Base-by-base conservation (phyloP, 2,329 filamentous ascomycete species). In the Fusarium nodosum region DNA sequence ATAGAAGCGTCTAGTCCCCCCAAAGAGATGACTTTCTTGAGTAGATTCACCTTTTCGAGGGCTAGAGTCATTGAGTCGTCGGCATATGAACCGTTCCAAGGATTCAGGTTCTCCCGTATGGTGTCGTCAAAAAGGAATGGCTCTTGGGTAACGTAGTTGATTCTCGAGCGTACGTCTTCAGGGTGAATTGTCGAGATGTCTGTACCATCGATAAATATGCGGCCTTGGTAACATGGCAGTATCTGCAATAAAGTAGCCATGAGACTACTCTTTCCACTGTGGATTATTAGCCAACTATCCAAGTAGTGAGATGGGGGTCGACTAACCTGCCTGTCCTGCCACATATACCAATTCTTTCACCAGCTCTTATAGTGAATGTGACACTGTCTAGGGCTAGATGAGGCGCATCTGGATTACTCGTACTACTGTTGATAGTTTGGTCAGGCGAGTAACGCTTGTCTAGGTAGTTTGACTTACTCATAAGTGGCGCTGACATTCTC, bases 401-500 rank as follows among this genome's bases (percentile, higher is more conserved):
- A 10, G 45, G 45, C 15, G 15, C 13, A 8, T 34, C 6, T 6
- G 18, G 33, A 7, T 6, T 7, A 7, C 15, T 8, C 1, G 33
- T 34, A 34, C 33, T 34, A 18, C 5, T 34, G 3, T 18, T 18
- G 13, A 16, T 16, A 33, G 31, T 5, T 7, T 7, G 12, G 16
- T 15, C 4, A 33, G 15, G 7, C 12, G 1, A 4, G 31, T 33
- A 11, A 33, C 1, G 31, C 10, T 10, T 33, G 12, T 12, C 31
- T 3, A 15, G 12, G 31, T 3, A 15, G 12, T 20, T 33, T 47
- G n/a, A 24, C 50, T 7, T 42, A 20, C 28, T 53, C 50, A 44
- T 54, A 54, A 15, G 51, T 54, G 5, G 39, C 51, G 20, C 51
- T 54, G 10, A 54, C 51, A n/a, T 42, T 54, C 39, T 54, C 51